Evolutionary conservation across 257 asterid genomes (phyloP), one percentile per base, ranked within the genome.

Genomic region (Craterostigma plantagineum): DNA sequence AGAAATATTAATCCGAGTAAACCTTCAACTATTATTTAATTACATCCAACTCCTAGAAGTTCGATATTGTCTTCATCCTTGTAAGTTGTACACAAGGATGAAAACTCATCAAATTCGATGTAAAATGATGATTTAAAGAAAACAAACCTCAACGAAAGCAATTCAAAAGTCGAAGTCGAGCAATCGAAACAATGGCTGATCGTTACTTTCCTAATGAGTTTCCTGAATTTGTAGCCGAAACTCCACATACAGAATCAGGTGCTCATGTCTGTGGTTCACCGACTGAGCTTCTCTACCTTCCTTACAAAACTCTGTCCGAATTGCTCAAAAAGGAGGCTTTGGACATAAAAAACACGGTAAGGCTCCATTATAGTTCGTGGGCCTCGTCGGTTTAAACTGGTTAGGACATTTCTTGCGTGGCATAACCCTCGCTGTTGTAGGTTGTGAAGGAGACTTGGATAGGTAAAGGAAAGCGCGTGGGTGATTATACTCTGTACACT

Each of bases 391-490:
- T 47, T 47, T 15, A 49, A 23, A 12, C 23, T 13, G 43, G n/a
- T n/a, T n/a, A n/a, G n/a, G n/a, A n/a, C n/a, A n/a, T n/a, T n/a
- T n/a, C n/a, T n/a, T n/a, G n/a, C n/a, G n/a, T n/a, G 43, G 36
- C 6, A 2, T 23, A 2, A 2, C 30, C n/a, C n/a, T n/a, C n/a
- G 2, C 30, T 63, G 55, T 42, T 62, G 46, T 41, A 84, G 96
- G 75, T 77, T 42, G 76, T 80, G 63, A 66, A 66, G 58, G 93
- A 77, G 75, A 74, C 90, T 0, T 80, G 93, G 90, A 38, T 55
- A 41, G 60, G 38, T 9, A 61, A 51, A 41, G 68, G 80, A 42
- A 73, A 69, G 42, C 76, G 65, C 35, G 79, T 66, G 49, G 60
- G 60, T 33, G 94, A 85, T 53, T 77, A 50, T 43, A 58, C 65